Percentiles rank a stretch among this genome's conserved stretches.
Conservation (phyloP, 345 rosid species). For the Brassica carinata region DNA sequence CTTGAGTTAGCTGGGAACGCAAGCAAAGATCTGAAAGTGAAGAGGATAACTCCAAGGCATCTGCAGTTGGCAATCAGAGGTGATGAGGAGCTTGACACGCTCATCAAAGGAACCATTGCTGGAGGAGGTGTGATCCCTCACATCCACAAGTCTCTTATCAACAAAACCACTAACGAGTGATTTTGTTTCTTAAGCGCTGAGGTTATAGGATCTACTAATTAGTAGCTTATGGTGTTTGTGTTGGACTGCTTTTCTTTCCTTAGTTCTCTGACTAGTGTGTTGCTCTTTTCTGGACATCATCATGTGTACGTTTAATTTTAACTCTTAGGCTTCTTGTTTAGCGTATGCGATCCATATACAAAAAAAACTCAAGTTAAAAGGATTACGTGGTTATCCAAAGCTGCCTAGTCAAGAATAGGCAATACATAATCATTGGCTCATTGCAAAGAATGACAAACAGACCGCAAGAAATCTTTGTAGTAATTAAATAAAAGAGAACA, state of each 20-base stretch:
- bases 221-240: constrained; percentile 25
- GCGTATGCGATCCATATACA: constrained; percentile 5
- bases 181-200: constrained; percentile 12
- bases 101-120: constrained; percentile 78
- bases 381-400: neutral
- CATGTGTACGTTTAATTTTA: constrained; percentile 37
- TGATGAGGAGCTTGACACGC: constrained; percentile 68
- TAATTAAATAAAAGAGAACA: neutral
- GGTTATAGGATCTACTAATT: constrained; percentile 13
- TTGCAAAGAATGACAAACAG: neutral
- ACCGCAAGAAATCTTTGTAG: neutral
- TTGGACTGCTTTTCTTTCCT: constrained; percentile 12
- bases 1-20: constrained; percentile 79
- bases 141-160: constrained; percentile 88
- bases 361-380: neutral
- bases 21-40: constrained; percentile 80
- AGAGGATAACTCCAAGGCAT: constrained; percentile 71
- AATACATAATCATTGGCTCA: neutral
- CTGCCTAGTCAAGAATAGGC: neutral
- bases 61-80: constrained; percentile 65
- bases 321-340: constrained; percentile 25
- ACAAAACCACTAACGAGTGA: constrained; percentile 78
- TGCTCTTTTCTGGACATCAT: constrained; percentile 24
- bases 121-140: constrained; percentile 91
- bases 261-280: constrained; percentile 21